phyloP scores from a whole-genome alignment of 495 filamentous ascomycete genomes.

The Parmelia sp. region DNA sequence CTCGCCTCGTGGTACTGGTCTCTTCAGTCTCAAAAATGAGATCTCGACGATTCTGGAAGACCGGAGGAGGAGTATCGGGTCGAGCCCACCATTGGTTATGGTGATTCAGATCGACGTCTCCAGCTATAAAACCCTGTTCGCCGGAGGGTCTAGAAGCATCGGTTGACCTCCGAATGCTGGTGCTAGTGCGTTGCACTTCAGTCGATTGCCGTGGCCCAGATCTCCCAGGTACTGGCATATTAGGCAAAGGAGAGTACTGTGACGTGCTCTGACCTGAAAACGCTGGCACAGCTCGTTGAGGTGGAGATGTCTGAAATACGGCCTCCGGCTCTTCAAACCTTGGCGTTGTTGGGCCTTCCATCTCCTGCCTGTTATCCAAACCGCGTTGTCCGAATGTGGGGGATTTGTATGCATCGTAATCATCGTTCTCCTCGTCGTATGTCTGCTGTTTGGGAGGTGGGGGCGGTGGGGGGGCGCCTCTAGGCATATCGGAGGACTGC shows the following conservation, averaged over 20 bases:
- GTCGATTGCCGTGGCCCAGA: constrained; percentile 56
- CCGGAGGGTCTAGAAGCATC: constrained; percentile 60
- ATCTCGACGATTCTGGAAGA: constrained; percentile 76
- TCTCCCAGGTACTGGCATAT: constrained; percentile 40
- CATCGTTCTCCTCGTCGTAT: constrained; percentile 54
- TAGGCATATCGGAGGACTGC: constrained; percentile 62
- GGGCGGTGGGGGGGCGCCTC: constrained; percentile 61
- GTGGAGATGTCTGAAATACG: constrained; percentile 48
- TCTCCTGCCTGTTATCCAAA: constrained; percentile 15
- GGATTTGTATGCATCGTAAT: constrained; percentile 72
- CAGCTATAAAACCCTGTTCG: constrained; percentile 74
- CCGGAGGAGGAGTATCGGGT: constrained; percentile 65
- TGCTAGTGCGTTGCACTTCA: constrained; percentile 52
- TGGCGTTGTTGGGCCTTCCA: constrained; percentile 30
- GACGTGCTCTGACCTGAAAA: constrained; percentile 22
- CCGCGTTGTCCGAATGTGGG: constrained; percentile 38
- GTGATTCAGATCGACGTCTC: constrained; percentile 71
- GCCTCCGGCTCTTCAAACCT: constrained; percentile 39
- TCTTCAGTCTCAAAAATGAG: constrained; percentile 80
- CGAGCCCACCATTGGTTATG: constrained; percentile 78
- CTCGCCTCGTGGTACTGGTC: constrained; percentile 57
- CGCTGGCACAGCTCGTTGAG: constrained; percentile 28
- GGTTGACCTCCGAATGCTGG: constrained; percentile 59
- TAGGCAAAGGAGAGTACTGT: constrained; percentile 33
- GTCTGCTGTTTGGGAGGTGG: constrained; percentile 47